Conservation (phyloP, 2,329 filamentous ascomycete genomes). For the Aureobasidium sp. region DNA sequence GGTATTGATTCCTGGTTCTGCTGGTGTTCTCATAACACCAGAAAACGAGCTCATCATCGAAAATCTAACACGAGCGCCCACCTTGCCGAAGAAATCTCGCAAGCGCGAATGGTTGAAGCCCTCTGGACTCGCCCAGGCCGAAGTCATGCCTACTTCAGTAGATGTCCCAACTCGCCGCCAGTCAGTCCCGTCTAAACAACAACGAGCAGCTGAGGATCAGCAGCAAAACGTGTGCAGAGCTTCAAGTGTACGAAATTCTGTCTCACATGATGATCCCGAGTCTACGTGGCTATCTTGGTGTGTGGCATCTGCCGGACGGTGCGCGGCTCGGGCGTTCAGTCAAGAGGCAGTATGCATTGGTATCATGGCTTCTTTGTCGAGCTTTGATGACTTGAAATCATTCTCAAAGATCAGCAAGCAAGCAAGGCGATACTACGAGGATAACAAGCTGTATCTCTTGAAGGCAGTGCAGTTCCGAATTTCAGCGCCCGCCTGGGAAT, state of each 20-base stretch:
- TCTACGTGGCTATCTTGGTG: conserved; percentile 1
- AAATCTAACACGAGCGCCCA: conserved; percentile 27
- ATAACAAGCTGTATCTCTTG: conserved; percentile 49
- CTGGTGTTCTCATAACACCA: conserved; percentile 22
- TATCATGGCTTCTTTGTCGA: conserved; percentile 45
- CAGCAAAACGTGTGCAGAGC: conserved; percentile 6
- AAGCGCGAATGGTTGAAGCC: conserved; percentile 32
- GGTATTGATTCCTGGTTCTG: not conserved
- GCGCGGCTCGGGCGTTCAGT: not conserved
- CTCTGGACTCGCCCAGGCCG: too few species aligned
- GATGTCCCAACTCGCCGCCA: not conserved
- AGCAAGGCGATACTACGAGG: conserved; percentile 53
- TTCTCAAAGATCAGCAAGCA: conserved; percentile 48
- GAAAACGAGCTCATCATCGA: conserved; percentile 22
- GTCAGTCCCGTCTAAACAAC: not conserved
- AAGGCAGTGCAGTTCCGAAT: conserved; percentile 45
- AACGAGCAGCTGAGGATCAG: not conserved
- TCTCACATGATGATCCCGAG: not conserved
- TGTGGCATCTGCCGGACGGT: not conserved
- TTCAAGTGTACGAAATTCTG: not conserved
- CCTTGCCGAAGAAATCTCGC: conserved; percentile 36
- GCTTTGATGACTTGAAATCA: conserved; percentile 49
- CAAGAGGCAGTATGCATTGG: conserved; percentile 38
- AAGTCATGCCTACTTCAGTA: not conserved
- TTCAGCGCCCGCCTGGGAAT: conserved; percentile 54